These are phyloP conservation scores for Sporothrix euskadiensis DNA, from an alignment of 2,329 filamentous ascomycete genomes.

Conservation along the genomic window DNA sequence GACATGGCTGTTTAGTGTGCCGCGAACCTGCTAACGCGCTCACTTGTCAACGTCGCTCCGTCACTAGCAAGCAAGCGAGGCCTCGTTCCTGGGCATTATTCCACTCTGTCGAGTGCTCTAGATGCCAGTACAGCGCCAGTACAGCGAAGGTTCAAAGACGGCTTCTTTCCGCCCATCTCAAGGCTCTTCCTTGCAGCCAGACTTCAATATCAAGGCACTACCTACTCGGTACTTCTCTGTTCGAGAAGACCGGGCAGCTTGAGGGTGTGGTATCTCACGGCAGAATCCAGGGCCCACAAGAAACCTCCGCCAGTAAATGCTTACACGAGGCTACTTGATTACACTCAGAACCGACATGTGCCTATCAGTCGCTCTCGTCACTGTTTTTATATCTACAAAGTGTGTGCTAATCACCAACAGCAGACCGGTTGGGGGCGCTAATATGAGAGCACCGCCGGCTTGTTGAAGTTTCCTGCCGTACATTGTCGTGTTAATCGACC, in stretches of 20 bases:
- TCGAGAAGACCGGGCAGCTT: neutral
- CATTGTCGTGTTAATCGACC: neutral
- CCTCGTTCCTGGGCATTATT: neutral
- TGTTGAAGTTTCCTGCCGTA: neutral
- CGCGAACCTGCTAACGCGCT: neutral
- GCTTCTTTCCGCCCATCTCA: neutral
- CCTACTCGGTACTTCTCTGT: neutral
- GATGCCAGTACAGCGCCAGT: neutral
- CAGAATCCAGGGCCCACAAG: neutral
- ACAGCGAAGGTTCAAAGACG: neutral
- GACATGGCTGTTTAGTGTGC: neutral
- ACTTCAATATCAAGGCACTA: neutral
- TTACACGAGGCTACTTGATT: neutral
- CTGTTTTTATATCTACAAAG: neutral
- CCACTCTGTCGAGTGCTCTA: neutral
- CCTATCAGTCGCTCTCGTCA: neutral
- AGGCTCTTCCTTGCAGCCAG: neutral
- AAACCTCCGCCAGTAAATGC: neutral
- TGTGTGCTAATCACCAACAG: neutral
- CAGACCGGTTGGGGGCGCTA: neutral
- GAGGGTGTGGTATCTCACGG: neutral
- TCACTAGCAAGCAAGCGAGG: conserved; percentile 4
- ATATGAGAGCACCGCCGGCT: neutral
- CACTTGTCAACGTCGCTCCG: neutral
- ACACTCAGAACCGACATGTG: neutral